A percentile compares a stretch with the other conserved stretches of the same genome.
Evolutionary conservation across 2,329 filamentous ascomycete genomes (phyloP).

Genomic region (Beauveria sp.): DNA sequence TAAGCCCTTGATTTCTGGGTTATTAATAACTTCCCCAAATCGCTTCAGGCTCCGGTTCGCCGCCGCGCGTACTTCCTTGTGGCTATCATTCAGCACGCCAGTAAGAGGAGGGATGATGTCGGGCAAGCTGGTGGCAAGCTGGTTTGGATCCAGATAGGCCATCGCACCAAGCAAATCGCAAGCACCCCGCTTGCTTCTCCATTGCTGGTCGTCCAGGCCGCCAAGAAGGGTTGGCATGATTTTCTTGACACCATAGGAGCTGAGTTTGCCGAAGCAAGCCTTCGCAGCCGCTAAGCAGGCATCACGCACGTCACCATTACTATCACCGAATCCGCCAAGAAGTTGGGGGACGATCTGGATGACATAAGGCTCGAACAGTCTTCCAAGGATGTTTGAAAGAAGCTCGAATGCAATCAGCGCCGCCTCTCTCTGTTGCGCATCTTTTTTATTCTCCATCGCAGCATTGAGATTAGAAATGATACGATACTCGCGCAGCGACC

Average conservation of each 20-base stretch:
- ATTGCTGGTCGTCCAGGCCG: slow-evolving; percentile 89
- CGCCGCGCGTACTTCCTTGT: slow-evolving; percentile 89
- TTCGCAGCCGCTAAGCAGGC: slow-evolving; percentile 90
- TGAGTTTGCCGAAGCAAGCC: slow-evolving; percentile 85
- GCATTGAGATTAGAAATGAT: slow-evolving; percentile 74
- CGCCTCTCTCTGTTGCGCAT: slow-evolving; percentile 79
- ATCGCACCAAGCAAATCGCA: slow-evolving; percentile 95
- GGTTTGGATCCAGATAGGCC: slow-evolving; percentile 95
- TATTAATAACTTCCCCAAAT: slow-evolving; percentile 96
- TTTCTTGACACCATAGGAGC: slow-evolving; percentile 91
- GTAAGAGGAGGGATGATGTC: slow-evolving; percentile 96
- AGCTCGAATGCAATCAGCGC: slow-evolving; percentile 87
- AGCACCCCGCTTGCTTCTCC: slow-evolving; percentile 97
- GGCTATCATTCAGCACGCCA: slow-evolving; percentile 88
- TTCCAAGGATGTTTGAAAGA: slow-evolving; percentile 75
- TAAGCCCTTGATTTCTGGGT: slow-evolving; percentile 90
- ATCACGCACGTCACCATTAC: slow-evolving; percentile 81
- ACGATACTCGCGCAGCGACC: slow-evolving; percentile 72
- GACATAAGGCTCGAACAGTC: slow-evolving; percentile 91
- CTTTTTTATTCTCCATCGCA: slow-evolving; percentile 93
- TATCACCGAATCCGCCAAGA: slow-evolving; percentile 81
- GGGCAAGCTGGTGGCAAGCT: slow-evolving; percentile 83
- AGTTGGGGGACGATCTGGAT: slow-evolving; percentile 92
- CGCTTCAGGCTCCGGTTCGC: slow-evolving; percentile 95
- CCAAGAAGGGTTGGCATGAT: slow-evolving; percentile 87